Base-by-base conservation (phyloP, 2,329 filamentous ascomycete species). In the Plectosphaerella cucumerina region DNA sequence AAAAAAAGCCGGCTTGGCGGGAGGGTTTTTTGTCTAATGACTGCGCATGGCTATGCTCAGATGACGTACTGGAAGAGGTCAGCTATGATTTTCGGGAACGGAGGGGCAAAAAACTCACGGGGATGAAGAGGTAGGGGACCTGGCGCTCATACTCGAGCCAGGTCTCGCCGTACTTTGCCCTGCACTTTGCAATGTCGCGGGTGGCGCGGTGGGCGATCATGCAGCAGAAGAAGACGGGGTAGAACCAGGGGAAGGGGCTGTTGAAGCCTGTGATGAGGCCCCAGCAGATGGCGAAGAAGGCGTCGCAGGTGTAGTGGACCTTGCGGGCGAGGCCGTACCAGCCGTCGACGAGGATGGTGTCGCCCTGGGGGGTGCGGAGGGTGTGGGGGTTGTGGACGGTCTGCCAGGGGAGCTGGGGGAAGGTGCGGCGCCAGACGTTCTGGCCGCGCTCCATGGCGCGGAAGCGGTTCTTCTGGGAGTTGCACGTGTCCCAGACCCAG, bases 391-490 rank as follows among this genome's bases (percentile, higher is more conserved):
- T 92, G 59, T 89, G 72, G 53, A 96, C 70, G 5, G 85, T 86
- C 68, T 89, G 88, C 86, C 90, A 97, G 8, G 90, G 90, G n/a
- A 96, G 80, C 68, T 93, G 89, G 5, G 92, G 91, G 74, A 96
- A 96, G 3, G 90, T 86, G 60, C 86, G 89, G 61, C 91, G 87
- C 66, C 83, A 75, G 48, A 86, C 70, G 48, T 80, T 65, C 39
- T 84, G 85, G 54, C 90, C 90, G 54, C 86, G 83, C 72, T 95
- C 89, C 70, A 84, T 78, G 58, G 87, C 82, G 50, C 91, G 85
- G 82, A 93, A 96, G 57, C 88, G 85, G 74, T 96, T 96, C 82
- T 96, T 96, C 71, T 96, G 91, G 64, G 84, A 90, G 74, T 96
- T 96, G 71, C 84, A 86, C 42, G 90, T 94, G 65, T 96, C 91